Percentiles rank a stretch among this genome's conserved stretches.
Conservation (phyloP, 768 basidiomycete species). For the Tulasnella sp. region DNA sequence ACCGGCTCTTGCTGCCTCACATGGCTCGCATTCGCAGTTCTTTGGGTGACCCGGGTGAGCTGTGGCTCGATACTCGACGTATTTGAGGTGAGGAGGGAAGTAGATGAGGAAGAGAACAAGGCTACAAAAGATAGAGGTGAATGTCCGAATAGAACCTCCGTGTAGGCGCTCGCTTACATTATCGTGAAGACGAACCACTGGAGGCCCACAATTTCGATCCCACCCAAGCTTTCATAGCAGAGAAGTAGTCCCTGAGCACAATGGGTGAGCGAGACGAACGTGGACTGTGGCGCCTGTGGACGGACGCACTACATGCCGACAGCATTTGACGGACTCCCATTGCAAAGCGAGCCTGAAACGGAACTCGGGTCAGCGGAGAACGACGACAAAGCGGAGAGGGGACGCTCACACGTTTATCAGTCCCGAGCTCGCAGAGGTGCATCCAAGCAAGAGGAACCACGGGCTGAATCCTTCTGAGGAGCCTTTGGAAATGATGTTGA, state of each 20-base stretch:
- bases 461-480: constrained; percentile 90
- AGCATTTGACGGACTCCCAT: constrained; percentile 78
- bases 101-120: constrained; percentile 88
- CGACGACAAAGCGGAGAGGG: constrained; percentile 14
- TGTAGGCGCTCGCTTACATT: constrained; percentile 57
- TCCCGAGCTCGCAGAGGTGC: constrained; percentile 73
- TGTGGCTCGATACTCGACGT: constrained; percentile 39
- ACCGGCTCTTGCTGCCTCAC: constrained; percentile 24
- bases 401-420: constrained; percentile 73
- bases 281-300: not conserved
- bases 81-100: constrained; percentile 83
- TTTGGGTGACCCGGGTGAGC: constrained; percentile 36
- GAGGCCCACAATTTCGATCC: constrained; percentile 72
- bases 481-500: constrained; percentile 69
- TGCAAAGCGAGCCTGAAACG: constrained; percentile 71
- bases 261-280: not conserved
- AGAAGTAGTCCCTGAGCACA: constrained; percentile 55
- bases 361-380: constrained; percentile 21
- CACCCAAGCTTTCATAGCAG: constrained; percentile 77
- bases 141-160: not conserved
- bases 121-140: constrained; percentile 43
- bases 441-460: constrained; percentile 85
- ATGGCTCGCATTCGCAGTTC: constrained; percentile 35
- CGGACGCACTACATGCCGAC: constrained; percentile 62
- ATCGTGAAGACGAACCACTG: constrained; percentile 83